A percentile compares a stretch with the other conserved stretches of the same genome.
Evolutionary conservation across 164 flowering plant genomes (phyloP).

Genomic region (Vitis cinerea): DNA sequence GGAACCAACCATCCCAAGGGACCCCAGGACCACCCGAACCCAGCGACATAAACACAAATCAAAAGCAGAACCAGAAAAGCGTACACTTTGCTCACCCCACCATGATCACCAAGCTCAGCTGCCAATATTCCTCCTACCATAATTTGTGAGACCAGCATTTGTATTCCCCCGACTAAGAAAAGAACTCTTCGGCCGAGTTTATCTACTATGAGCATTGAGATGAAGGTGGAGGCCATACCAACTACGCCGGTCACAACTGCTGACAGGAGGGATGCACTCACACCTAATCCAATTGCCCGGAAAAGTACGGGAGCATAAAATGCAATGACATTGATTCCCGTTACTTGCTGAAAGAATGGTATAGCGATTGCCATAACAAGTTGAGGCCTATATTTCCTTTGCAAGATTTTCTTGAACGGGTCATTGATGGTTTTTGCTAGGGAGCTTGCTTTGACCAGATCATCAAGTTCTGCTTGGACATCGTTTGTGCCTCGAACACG

Average conservation of each 20-base stretch:
- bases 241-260: constrained; percentile 27
- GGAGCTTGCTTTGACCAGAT: constrained; percentile 31
- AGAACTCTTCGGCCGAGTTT: constrained; percentile 30
- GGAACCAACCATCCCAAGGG: constrained; percentile 39
- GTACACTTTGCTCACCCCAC: constrained; percentile 23
- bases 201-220: constrained; percentile 43
- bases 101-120: constrained; percentile 36
- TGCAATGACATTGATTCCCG: constrained; percentile 47
- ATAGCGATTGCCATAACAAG: constrained; percentile 37
- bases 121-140: constrained; percentile 26
- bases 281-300: constrained; percentile 36
- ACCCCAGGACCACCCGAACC: constrained; percentile 44
- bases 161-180: constrained; percentile 35
- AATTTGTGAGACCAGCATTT: constrained; percentile 35
- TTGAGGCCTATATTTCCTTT: constrained; percentile 38
- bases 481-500: constrained; percentile 53
- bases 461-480: constrained; percentile 53
- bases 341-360: constrained; percentile 45
- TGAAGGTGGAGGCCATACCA: constrained; percentile 20
- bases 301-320: constrained; percentile 45
- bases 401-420: constrained; percentile 26
- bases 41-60: constrained; percentile 35
- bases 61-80: constrained; percentile 26
- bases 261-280: constrained; percentile 37
- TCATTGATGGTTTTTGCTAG: constrained; percentile 13